Evolutionary conservation across 176 grass and related monocot genomes (phyloP), one percentile per base, ranked within the genome.

Genomic region (Zoysia japonica): DNA sequence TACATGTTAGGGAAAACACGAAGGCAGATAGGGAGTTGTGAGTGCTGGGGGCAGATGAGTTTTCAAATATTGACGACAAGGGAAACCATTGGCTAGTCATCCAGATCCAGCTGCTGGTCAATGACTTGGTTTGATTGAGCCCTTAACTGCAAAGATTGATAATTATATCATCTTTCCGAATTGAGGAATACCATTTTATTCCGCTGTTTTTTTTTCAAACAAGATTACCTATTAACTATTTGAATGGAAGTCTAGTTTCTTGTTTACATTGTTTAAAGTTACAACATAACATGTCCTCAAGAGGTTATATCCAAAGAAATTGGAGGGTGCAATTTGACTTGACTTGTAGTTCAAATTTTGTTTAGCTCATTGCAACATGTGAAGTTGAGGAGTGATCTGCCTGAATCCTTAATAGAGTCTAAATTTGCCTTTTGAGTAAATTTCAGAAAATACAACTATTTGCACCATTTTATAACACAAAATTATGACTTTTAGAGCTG

Each of bases 281-380:
- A 53, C 1, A 3, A 36, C 6, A 3, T 66, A 53, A 66, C 12
- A n/a, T 17, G 61, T 46, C 40, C 54, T 60, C 12, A 11, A 36
- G 19, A 61, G 40, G n/a, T 59, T 43, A 41, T 68, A 17, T 71
- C 28, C 5, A 28, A 5, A 20, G 35, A 6, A 41, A 72, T 72
- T 77, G 38, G 65, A 13, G 16, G 57, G 5, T 48, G 7, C 8
- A 49, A 13, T 77, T 9, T 49, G 52, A 66, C 47, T 68, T 54
- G 10, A 14, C 17, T 16, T 67, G 35, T 40, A 61, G 8, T 11
- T 61, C 9, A 35, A 28, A 48, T 14, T 78, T 78, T 41, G 2
- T 60, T 78, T 72, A 45, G 5, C 17, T 83, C 48, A 28, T 17
- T 72, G 61, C 36, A 65, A 40, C 67, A 82, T 56, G 5, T 42